Evolutionary conservation across 352 stramenopile genomes (phyloP).

Genomic region (Blastocystis hominis): DNA sequence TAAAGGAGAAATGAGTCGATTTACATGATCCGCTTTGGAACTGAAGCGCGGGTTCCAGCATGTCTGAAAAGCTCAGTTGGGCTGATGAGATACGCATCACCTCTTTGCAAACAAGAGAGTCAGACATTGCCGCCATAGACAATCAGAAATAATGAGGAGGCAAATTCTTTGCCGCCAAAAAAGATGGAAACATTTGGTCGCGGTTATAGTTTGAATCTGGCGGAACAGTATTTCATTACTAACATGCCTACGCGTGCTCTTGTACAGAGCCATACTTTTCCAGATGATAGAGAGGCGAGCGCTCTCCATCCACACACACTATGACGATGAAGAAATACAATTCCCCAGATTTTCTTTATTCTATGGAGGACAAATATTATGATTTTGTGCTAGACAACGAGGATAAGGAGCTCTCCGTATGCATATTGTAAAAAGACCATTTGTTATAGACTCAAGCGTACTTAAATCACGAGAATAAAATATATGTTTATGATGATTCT

Average conservation of each 20-base stretch:
- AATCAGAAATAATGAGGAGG: background rate
- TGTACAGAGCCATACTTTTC: background rate
- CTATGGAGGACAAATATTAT: no score
- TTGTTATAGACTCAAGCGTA: background rate
- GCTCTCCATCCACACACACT: no score
- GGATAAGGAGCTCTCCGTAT: background rate
- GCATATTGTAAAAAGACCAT: background rate
- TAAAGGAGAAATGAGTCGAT: background rate
- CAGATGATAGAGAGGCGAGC: background rate
- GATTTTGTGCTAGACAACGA: background rate
- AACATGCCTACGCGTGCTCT: no score
- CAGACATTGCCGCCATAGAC: background rate
- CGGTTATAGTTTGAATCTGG: background rate
- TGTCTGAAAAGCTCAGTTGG: background rate
- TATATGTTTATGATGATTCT: background rate
- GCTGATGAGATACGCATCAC: background rate
- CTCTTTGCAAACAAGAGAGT: background rate
- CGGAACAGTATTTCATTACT: no score
- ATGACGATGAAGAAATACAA: background rate
- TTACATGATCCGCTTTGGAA: background rate
- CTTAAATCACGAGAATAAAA: background rate
- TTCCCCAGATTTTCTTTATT: background rate
- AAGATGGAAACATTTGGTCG: background rate
- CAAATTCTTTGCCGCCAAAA: slow-evolving; percentile 19
- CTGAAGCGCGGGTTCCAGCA: background rate